Conservation (phyloP, 1,284 basidiomycete species). For the Papiliotrema flavescens region DNA sequence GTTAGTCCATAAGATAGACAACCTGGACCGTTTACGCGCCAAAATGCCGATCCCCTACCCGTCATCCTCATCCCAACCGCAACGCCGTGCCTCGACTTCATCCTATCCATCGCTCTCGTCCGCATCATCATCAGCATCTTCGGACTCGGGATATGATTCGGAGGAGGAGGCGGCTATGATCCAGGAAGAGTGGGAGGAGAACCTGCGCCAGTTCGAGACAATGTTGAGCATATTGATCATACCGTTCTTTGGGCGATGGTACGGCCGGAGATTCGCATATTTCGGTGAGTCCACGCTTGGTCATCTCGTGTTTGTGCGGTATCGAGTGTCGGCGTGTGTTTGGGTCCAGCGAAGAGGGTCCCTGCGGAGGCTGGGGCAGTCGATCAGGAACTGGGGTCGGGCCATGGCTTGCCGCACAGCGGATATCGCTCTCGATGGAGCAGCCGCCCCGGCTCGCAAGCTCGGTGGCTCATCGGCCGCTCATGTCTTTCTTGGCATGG, state of each 20-base stretch:
- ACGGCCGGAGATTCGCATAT: constrained; percentile 78
- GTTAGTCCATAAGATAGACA: too few relatives aligned
- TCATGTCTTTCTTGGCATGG: background rate
- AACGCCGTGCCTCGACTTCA: constrained; percentile 7
- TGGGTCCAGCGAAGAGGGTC: too few relatives aligned
- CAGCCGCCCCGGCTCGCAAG: too few relatives aligned
- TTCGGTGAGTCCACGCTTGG: constrained; percentile 81
- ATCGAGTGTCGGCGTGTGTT: too few relatives aligned
- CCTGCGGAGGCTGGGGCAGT: too few relatives aligned
- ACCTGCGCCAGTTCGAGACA: constrained; percentile 73
- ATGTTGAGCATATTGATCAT: constrained; percentile 74
- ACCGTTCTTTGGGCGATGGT: constrained; percentile 81
- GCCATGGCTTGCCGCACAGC: too few relatives aligned
- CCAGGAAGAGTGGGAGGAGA: constrained; percentile 90
- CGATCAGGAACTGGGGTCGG: too few relatives aligned
- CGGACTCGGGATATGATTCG: constrained; percentile 51
- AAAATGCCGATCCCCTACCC: constrained; percentile 38
- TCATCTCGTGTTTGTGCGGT: too few relatives aligned
- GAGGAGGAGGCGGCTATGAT: constrained; percentile 66
- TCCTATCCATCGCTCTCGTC: constrained; percentile 35
- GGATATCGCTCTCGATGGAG: too few relatives aligned
- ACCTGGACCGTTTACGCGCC: too few relatives aligned
- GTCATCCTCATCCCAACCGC: background rate
- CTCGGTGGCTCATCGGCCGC: background rate
- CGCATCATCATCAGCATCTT: constrained; percentile 49